phyloP scores from a whole-genome alignment of 148 eudicot genomes.

The Diospyros kaki region DNA sequence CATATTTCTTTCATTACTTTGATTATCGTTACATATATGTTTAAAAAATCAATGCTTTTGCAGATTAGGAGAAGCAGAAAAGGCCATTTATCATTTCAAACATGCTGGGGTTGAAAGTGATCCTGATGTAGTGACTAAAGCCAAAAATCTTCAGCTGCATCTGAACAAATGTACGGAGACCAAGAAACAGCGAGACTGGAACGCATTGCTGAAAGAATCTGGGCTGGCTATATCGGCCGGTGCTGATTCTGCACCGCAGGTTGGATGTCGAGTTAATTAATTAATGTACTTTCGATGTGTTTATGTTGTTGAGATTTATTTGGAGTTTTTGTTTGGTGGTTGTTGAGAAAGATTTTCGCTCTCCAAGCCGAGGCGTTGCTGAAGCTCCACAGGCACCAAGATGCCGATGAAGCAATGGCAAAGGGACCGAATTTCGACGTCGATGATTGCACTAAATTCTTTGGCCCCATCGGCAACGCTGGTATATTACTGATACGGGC shows the following conservation, averaged over 20 bases:
- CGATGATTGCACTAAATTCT: conserved; percentile 61
- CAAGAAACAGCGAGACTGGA: conserved; percentile 79
- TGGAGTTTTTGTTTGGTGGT: neutral
- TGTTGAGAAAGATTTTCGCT: conserved; percentile 46
- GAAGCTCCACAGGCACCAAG: conserved; percentile 70
- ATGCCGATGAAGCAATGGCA: conserved; percentile 56
- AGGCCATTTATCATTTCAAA: conserved; percentile 67
- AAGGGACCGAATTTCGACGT: conserved; percentile 61
- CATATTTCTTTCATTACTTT: no score
- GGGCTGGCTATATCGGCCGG: conserved; percentile 59
- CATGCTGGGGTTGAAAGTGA: conserved; percentile 85
- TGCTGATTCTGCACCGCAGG: conserved; percentile 90
- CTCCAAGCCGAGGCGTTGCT: conserved; percentile 85
- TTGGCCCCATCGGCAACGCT: conserved; percentile 67
- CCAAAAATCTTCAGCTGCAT: conserved; percentile 48
- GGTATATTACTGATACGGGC: conserved; percentile 61
- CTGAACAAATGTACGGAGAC: conserved; percentile 73
- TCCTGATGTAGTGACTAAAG: conserved; percentile 63
- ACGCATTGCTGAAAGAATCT: conserved; percentile 54
- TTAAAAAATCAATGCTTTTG: neutral
- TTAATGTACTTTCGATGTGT: neutral
- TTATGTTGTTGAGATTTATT: neutral
- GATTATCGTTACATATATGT: no score
- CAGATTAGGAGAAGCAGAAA: conserved; percentile 94
- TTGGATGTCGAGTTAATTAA: conserved; percentile 14